These are phyloP conservation scores for Dacryopinax spathularia DNA, from an alignment of 768 basidiomycete species.

Conservation along the genomic window DNA sequence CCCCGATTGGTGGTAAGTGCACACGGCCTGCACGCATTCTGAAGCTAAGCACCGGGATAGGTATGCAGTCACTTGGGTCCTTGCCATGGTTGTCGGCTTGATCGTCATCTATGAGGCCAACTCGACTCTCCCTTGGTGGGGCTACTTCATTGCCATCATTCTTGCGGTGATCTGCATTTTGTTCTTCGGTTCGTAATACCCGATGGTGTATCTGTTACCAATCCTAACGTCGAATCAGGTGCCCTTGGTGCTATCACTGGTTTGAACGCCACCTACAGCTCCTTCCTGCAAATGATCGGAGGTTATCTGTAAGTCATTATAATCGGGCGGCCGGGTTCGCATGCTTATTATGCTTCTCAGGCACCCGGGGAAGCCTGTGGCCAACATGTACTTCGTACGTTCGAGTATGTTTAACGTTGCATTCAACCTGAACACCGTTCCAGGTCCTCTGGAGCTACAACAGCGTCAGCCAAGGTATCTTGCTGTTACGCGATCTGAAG, in stretches of 20 bases:
- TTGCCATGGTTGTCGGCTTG: slow-evolving; percentile 38
- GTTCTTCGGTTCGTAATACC: slow-evolving; percentile 28
- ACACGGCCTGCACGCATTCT: slow-evolving; percentile 17
- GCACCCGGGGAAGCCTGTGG: slow-evolving; percentile 49
- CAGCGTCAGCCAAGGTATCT: slow-evolving; percentile 37
- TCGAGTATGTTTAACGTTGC: background rate
- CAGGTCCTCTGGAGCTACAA: slow-evolving; percentile 18
- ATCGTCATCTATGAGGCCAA: slow-evolving; percentile 39
- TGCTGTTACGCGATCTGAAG: slow-evolving; percentile 46
- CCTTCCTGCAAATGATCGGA: slow-evolving; percentile 39
- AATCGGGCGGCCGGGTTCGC: too few species aligned
- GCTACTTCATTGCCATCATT: slow-evolving; percentile 39
- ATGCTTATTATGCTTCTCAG: slow-evolving; percentile 17
- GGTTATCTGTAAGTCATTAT: slow-evolving; percentile 16
- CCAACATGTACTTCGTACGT: slow-evolving; percentile 41
- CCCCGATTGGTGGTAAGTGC: slow-evolving; percentile 31
- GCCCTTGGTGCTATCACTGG: slow-evolving; percentile 42
- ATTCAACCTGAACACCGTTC: background rate
- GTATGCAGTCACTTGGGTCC: slow-evolving; percentile 33
- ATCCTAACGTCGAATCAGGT: slow-evolving; percentile 6
- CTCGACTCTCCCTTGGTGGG: slow-evolving; percentile 48
- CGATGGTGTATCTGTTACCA: background rate
- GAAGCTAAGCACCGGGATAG: slow-evolving; percentile 36
- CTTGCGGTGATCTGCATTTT: slow-evolving; percentile 37
- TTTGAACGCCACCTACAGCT: slow-evolving; percentile 23